A percentile compares a stretch with the other conserved stretches of the same genome.
Conservation (phyloP, 1,284 basidiomycete species). For the Leccinum cinnamomeum region DNA sequence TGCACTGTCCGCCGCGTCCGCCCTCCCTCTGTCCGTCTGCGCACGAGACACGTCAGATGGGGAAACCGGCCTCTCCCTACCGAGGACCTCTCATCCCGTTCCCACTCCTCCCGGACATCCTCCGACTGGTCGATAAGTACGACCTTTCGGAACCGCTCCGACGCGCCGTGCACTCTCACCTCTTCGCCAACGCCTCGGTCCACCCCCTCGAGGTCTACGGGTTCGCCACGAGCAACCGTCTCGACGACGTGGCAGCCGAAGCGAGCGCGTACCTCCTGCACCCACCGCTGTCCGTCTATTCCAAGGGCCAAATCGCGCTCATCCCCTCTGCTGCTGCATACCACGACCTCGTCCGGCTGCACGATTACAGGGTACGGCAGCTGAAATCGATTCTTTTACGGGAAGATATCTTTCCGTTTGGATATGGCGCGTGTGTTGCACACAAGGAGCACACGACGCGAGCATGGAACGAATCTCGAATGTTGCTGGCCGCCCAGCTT, state of each 20-base stretch:
- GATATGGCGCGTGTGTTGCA: slow-evolving; percentile 56
- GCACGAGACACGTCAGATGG: slow-evolving; percentile 27
- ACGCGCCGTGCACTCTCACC: slow-evolving; percentile 46
- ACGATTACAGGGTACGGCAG: slow-evolving; percentile 50
- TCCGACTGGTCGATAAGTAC: slow-evolving; percentile 64
- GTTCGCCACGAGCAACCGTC: slow-evolving; percentile 44
- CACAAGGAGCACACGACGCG: slow-evolving; percentile 46
- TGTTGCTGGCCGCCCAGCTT: slow-evolving; percentile 41
- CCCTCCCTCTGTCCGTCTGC: slow-evolving; percentile 37
- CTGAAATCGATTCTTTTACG: slow-evolving; percentile 49
- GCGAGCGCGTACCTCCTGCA: slow-evolving; percentile 56
- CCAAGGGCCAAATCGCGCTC: slow-evolving; percentile 47
- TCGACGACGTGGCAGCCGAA: slow-evolving; percentile 48
- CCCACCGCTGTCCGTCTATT: slow-evolving; percentile 53
- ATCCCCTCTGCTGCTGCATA: slow-evolving; percentile 59
- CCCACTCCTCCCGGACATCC: slow-evolving; percentile 55
- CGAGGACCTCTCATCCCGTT: slow-evolving; percentile 52
- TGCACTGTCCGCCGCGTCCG: slow-evolving; percentile 48
- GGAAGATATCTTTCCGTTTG: slow-evolving; percentile 67
- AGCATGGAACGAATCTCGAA: slow-evolving; percentile 51
- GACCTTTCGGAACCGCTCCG: slow-evolving; percentile 45
- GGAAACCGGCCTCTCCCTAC: slow-evolving; percentile 36
- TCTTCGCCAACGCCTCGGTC: slow-evolving; percentile 51
- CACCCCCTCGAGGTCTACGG: slow-evolving; percentile 59
- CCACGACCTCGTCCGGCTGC: slow-evolving; percentile 47